phyloP scores from a whole-genome alignment of 176 grass and related monocot genomes.

The Elaeis guineensis region DNA sequence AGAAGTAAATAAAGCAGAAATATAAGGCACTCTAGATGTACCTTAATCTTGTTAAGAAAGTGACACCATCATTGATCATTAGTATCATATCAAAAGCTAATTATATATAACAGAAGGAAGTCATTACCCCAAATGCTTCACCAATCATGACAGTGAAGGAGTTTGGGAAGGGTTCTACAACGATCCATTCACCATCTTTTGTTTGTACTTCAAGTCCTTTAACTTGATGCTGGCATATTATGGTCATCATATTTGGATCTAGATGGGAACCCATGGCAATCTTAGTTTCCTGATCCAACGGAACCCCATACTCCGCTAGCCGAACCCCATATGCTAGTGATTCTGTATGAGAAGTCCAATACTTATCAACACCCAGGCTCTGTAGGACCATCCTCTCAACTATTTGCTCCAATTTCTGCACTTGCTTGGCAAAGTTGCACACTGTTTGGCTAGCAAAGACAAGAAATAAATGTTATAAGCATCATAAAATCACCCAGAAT shows the following conservation, averaged over 20 bases:
- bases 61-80: neutral
- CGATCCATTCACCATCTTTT: slow-evolving; percentile 26
- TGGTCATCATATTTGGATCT: slow-evolving; percentile 25
- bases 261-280: slow-evolving; percentile 8
- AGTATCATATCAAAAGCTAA: neutral
- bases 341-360: slow-evolving; percentile 19
- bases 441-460: slow-evolving; percentile 10
- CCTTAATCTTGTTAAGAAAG: no score
- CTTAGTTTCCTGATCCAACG: slow-evolving; percentile 15
- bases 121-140: slow-evolving; percentile 16
- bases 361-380: slow-evolving; percentile 20
- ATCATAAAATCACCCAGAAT: no score
- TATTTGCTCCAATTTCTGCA: slow-evolving; percentile 22
- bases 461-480: no score
- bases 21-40: no score
- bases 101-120: neutral
- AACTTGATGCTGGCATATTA: slow-evolving; percentile 20
- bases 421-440: slow-evolving; percentile 8
- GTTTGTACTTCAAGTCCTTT: slow-evolving; percentile 22
- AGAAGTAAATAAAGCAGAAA: neutral
- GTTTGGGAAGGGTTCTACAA: slow-evolving; percentile 4
- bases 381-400: slow-evolving; percentile 28
- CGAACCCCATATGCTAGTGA: slow-evolving; percentile 19
- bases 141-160: slow-evolving; percentile 28
- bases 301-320: slow-evolving; percentile 10